Base-by-base conservation (phyloP, 306 rosid species). In the Trifolium subterraneum region DNA sequence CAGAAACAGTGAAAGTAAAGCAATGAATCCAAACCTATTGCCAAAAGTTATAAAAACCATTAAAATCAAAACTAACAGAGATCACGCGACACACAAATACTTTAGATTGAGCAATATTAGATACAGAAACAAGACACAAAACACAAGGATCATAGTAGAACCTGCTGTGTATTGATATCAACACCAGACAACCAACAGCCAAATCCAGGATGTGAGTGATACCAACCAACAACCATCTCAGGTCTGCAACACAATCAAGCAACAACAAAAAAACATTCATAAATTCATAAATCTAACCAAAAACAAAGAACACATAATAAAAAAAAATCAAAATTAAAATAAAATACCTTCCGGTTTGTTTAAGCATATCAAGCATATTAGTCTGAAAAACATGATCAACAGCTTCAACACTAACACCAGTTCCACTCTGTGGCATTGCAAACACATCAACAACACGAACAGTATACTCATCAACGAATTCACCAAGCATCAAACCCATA, bases 121-220 rank as follows among this genome's bases (percentile, higher is more conserved):
- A 68, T 13, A 15, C 16, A 67, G 12, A 72, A 60, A 66, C 68
- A 71, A 48, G 3, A 39, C 45, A 72, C 25, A 58, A 22, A 72
- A 58, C 56, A 71, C 41, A 74, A 10, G 42, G 70, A 68, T 9
- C 36, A 9, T 41, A 51, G 33, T 18, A 31, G 55, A 86, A 93
- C 98, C 97, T 93, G 98, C 75, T 93, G 98, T 1, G 98, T 93
- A 78, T 93, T 93, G 54, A 91, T 93, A 82, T 93, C 98, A 31
- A 93, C 97, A 71, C 98, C 98, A 80, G 98, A 93, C 45, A 93
- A 91, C 98, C 98, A 93, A 77, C 98, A 93, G 70, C 98, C 98
- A 71, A 93, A 93, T 65, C 97, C 98, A 85, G 97, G 98, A 91
- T 93, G 98, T 1, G 98, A 93, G 84, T 93, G 98, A 75, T 93